Evolutionary conservation across 148 eudicot genomes (phyloP).

Genomic region (Amaranthus hypochondriacus): DNA sequence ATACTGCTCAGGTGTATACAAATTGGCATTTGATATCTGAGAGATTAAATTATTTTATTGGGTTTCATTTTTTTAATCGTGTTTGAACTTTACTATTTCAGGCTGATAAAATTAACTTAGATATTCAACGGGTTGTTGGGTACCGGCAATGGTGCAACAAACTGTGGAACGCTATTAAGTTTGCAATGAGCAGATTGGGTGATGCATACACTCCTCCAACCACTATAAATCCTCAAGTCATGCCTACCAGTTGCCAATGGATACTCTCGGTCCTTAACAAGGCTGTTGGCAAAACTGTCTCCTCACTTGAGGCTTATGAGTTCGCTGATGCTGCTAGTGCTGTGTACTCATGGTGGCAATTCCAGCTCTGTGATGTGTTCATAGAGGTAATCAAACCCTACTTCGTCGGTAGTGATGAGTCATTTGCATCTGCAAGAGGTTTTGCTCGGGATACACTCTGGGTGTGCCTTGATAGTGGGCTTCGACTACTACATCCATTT

Average conservation of each 20-base stretch:
- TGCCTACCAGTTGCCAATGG: conserved; percentile 94
- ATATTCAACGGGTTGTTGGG: conserved; percentile 84
- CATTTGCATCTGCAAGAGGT: conserved; percentile 41
- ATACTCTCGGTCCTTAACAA: conserved; percentile 82
- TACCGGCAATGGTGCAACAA: conserved; percentile 99
- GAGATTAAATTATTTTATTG: neutral
- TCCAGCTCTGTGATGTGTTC: conserved; percentile 81
- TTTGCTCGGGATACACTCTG: conserved; percentile 75
- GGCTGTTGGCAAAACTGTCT: conserved; percentile 59
- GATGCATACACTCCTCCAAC: conserved; percentile 70
- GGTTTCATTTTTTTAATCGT: neutral
- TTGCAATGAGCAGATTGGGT: conserved; percentile 89
- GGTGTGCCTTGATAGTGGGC: conserved; percentile 85
- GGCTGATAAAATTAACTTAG: conserved; percentile 94
- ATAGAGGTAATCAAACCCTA: conserved; percentile 87
- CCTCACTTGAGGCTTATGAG: conserved; percentile 68
- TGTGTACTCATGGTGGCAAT: conserved; percentile 94
- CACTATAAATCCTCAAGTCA: conserved; percentile 35
- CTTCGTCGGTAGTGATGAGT: conserved; percentile 46
- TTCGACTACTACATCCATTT: conserved; percentile 83
- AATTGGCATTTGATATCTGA: neutral
- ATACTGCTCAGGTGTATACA: conserved; percentile 82
- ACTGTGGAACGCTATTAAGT: conserved; percentile 88
- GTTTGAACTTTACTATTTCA: conserved; percentile 26
- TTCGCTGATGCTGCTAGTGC: conserved; percentile 88